Base-by-base conservation (phyloP, 163 green algal genomes). In the Prototheca stagnorum region DNA sequence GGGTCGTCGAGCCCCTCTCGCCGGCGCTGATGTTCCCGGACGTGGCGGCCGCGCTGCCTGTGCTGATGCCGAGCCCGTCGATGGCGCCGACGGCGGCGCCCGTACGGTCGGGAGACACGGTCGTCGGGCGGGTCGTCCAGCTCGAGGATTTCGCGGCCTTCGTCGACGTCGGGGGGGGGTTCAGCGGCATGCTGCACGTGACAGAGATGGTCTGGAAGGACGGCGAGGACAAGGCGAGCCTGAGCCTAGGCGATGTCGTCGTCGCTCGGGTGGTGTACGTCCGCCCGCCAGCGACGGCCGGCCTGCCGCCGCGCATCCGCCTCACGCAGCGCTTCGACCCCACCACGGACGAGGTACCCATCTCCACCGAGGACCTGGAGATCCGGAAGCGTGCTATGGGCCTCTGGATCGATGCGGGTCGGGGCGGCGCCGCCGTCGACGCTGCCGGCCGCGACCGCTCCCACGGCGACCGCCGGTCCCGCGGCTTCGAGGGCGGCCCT, bases 111-210 rank as follows among this genome's bases (percentile, higher is more conserved):
- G 73, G 67, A 27, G 62, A 79, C 21, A 31, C 51, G 2, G 46
- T 80, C 23, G 65, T 45, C 14, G 70, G 66, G 37, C 50, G 35
- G 35, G 53, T 77, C 0, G 27, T 20, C 24, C 40, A 20, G 40
- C 39, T 81, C 6, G 59, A 73, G 20, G 35, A 57, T 17, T 93
- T 78, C 57, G 82, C 78, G 34, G 60, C 60, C 4, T 93, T 92
- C 53, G 39, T 93, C 27, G 70, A 85, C 33, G 24, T 75, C 12
- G 55, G 51, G 20, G 69, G 76, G 15, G 70, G 66, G 47, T 41
- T 71, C 21, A 68, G 68, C 31, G 79, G 68, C 26, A 70, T 89
- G 53, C 62, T 89, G 44, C 79, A 89, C 49, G 46, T 65, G 24
- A 64, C 53, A 15, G 68, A 89, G 67, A 73, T 84, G 33, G 49